Percentiles rank a stretch among this genome's conserved stretches.
These are phyloP conservation scores for Phytopythium boreale DNA, from an alignment of 352 stramenopile species.

Conservation along the genomic window DNA sequence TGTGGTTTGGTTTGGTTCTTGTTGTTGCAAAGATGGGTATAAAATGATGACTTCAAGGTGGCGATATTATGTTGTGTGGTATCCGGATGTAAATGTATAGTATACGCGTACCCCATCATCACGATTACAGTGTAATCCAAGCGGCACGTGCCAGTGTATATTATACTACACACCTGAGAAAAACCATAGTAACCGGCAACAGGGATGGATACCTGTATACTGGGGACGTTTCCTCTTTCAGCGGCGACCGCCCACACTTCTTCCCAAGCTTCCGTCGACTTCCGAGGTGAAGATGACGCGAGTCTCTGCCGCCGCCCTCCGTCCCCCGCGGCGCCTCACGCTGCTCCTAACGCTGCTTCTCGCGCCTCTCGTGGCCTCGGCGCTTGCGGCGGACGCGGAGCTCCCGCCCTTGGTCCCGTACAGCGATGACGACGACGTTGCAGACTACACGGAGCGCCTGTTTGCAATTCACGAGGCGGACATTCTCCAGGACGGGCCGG, in stretches of 20 bases:
- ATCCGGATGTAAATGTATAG: neutral
- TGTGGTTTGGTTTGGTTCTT: neutral
- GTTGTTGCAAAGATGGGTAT: no score
- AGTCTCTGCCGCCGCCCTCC: neutral
- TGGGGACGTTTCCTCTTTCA: neutral
- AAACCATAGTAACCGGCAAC: neutral
- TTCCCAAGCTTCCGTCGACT: neutral
- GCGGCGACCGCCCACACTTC: no score
- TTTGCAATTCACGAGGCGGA: constrained; percentile 5
- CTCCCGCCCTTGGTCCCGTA: neutral
- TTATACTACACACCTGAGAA: constrained; percentile 3
- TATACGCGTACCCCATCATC: neutral
- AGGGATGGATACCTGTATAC: constrained; percentile 6
- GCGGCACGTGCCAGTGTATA: neutral
- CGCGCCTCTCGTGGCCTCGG: neutral
- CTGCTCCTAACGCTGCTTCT: constrained; percentile 2
- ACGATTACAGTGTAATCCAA: neutral
- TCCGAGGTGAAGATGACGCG: neutral
- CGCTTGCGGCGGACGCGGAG: neutral
- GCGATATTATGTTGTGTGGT: neutral
- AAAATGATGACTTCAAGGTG: no score
- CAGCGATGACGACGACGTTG: neutral
- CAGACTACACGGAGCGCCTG: neutral
- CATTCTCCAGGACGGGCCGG: constrained; percentile 12
- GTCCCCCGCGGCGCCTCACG: neutral